Base-by-base conservation (phyloP, 2,329 filamentous ascomycete species). In the Coniosporium tulheliwenetii region DNA sequence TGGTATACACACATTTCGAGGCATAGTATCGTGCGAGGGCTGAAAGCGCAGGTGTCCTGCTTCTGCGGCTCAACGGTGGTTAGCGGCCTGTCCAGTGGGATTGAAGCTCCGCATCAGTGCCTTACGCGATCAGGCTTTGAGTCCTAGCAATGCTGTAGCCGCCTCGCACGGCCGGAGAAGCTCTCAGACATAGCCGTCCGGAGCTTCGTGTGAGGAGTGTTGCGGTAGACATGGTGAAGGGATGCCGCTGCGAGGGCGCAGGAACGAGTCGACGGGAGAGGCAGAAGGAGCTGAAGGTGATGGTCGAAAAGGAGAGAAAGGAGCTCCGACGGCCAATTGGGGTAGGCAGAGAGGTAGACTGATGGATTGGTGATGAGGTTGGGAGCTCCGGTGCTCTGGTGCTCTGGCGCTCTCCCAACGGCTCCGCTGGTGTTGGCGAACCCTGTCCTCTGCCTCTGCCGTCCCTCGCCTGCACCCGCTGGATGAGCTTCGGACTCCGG, bases 1-100 rank as follows among this genome's bases (percentile, higher is more conserved):
- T 4, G 32, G 32, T 8, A 8, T 33, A 52, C 70, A 58, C 66
- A 79, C 75, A 76, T 67, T 79, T 79, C 43, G 75, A 78, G 59
- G 76, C 76, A 71, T 80, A 80, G 64, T 71, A 79, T 60, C 76
- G 66, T 50, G 73, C 69, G 50, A 80, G 67, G 45, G 75, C 74
- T 41, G 73, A 70, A 48, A 77, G 60, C 36, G 70, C 67, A 41
- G 73, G 71, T 54, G 60, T 60, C 52, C 62, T 59, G 52, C 58
- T 55, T 45, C 55, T 62, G 49, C 30, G 39, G 43, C 41, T 31
- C 38, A 45, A 49, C 13, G 38, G 26, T 33, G 34, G 19, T 14
- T 26, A 26, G 19, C 19, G 19, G 19, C 3, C 19, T 26, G 19
- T 26, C 7, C 19, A 26, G 19, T 26, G 19, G 7, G 19, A 26